phyloP scores from a whole-genome alignment of 768 basidiomycete genomes.

The Pholiota molesta region DNA sequence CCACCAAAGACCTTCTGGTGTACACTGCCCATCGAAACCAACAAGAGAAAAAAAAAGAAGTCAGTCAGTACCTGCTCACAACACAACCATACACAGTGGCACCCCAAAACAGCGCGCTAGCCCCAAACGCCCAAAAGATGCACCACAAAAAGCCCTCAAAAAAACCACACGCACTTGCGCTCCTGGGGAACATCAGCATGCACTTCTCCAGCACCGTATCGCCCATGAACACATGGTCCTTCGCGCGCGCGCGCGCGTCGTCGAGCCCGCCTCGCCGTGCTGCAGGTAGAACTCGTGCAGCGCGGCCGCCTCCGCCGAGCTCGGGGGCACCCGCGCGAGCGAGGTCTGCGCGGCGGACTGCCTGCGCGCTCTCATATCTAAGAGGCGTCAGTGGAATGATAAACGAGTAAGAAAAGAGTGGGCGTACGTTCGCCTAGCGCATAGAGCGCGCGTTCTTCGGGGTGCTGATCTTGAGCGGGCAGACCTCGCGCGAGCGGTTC shows the following conservation, averaged over 20 bases:
- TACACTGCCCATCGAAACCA: conserved; percentile 45
- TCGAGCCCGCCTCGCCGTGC: conserved; percentile 41
- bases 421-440: background rate
- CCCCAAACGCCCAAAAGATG: background rate
- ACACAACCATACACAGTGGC: background rate
- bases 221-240: conserved; percentile 70
- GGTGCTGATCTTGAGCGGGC: conserved; percentile 60
- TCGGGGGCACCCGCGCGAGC: conserved; percentile 73
- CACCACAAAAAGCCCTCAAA: background rate
- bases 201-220: conserved; percentile 71
- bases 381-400: background rate
- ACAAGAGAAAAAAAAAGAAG: background rate
- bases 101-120: background rate
- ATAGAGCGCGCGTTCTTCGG: conserved; percentile 55
- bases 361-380: conserved; percentile 66
- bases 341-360: conserved; percentile 57
- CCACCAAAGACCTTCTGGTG: conserved; percentile 88
- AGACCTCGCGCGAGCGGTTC: conserved; percentile 64
- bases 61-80: background rate
- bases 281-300: conserved; percentile 73
- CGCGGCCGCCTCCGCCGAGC: conserved; percentile 64
- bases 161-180: conserved; percentile 61
- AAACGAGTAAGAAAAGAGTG: background rate
- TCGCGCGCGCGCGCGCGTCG: conserved; percentile 17
- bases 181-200: conserved; percentile 85